Evolutionary conservation across 2,329 filamentous ascomycete species (phyloP).

Genomic region (Chaetomiaceae sp.): DNA sequence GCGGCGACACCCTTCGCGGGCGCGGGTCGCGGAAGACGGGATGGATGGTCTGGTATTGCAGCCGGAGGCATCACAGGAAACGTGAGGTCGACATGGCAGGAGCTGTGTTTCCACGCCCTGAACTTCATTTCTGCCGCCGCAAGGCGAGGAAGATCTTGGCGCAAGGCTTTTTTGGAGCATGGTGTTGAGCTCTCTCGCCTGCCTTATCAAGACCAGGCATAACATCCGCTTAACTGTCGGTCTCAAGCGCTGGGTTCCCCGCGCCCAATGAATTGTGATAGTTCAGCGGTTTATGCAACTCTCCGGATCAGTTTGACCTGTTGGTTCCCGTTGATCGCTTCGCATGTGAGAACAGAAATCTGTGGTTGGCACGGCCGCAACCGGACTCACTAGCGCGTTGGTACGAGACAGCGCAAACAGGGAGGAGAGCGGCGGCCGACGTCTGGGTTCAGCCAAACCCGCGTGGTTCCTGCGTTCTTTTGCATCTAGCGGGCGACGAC

Average conservation of each 20-base stretch:
- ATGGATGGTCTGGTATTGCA: neutral
- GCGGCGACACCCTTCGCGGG: too few relatives aligned
- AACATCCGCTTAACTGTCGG: neutral
- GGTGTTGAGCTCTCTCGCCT: neutral
- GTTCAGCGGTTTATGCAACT: slow-evolving; percentile 18
- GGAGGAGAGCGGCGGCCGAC: neutral
- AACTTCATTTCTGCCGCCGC: neutral
- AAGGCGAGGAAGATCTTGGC: neutral
- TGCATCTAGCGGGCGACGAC: neutral
- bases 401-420: neutral
- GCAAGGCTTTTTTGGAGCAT: neutral
- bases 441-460: too few relatives aligned
- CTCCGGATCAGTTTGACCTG: slow-evolving; percentile 9
- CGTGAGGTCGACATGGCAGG: too few relatives aligned
- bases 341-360: neutral
- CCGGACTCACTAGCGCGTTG: neutral
- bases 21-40: too few relatives aligned
- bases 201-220: slow-evolving; percentile 5
- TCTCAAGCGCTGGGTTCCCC: slow-evolving; percentile 10
- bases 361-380: neutral
- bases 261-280: slow-evolving; percentile 15
- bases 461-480: neutral
- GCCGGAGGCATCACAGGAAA: neutral
- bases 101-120: neutral
- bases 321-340: neutral